Percentiles rank a stretch among this genome's conserved stretches.
These are phyloP conservation scores for Geranomyces michiganensis DNA, from an alignment of 192 early-diverging fungal species.

Conservation along the genomic window DNA sequence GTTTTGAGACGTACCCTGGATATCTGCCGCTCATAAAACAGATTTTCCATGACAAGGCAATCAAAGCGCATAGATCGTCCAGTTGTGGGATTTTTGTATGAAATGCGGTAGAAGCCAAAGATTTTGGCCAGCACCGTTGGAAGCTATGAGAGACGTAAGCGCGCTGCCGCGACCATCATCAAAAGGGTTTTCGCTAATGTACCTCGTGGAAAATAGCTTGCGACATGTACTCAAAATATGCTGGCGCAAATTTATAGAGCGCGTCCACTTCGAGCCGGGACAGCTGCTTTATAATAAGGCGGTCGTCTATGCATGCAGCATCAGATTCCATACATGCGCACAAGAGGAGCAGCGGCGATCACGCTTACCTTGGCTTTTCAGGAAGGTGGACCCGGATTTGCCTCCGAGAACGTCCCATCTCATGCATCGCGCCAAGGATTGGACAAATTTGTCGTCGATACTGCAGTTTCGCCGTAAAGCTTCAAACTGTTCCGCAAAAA, in stretches of 20 bases:
- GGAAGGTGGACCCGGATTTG: slow-evolving; percentile 88
- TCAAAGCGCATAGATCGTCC: slow-evolving; percentile 87
- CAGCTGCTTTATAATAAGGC: slow-evolving; percentile 90
- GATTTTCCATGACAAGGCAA: slow-evolving; percentile 93
- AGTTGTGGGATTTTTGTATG: slow-evolving; percentile 80
- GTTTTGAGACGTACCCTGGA: slow-evolving; percentile 51
- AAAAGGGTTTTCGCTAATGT: not conserved
- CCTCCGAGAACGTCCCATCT: slow-evolving; percentile 84
- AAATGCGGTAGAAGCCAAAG: slow-evolving; percentile 90
- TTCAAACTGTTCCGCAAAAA: slow-evolving; percentile 92
- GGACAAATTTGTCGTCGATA: slow-evolving; percentile 79
- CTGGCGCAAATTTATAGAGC: slow-evolving; percentile 85
- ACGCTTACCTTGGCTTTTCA: slow-evolving; percentile 81
- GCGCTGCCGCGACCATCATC: too few species aligned
- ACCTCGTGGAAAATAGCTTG: slow-evolving; percentile 80
- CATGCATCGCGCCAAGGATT: slow-evolving; percentile 85
- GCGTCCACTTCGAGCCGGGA: slow-evolving; percentile 82
- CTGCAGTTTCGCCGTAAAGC: slow-evolving; percentile 81
- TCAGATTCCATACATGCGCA: not conserved
- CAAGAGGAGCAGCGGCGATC: too few species aligned
- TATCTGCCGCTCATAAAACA: slow-evolving; percentile 86
- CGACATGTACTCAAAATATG: slow-evolving; percentile 86
- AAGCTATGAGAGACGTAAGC: slow-evolving; percentile 50
- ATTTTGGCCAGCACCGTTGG: slow-evolving; percentile 87
- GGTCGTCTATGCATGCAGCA: slow-evolving; percentile 73